Evolutionary conservation across 805 yeast genomes (phyloP), one percentile per base, ranked within the genome.

Genomic region (Pichia occidentalis): DNA sequence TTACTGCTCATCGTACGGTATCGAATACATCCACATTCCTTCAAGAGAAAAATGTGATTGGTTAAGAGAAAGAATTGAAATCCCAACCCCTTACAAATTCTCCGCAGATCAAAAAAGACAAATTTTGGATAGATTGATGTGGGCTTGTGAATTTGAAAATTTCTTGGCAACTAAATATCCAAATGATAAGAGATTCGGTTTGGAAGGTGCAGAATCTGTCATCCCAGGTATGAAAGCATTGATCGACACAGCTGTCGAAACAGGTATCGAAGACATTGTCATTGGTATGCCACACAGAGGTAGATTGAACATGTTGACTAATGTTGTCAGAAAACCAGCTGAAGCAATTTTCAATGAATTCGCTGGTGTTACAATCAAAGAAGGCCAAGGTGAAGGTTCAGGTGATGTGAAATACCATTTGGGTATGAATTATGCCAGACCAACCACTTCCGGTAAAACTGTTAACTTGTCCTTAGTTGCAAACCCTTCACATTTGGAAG

Each of bases 241-340:
- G 60, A 87, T 92, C 59, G 99, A 92, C 65, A 80, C 87, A 50
- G 75, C 95, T 31, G 97, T 88, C 35, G 94, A 84, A 50, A 67
- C 70, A 45, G 99, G 99, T 53, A 81, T 90, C 37, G 96, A 88
- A 66, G 97, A 90, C 61, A 80, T 92, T 45, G 94, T 90, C 55
- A 82, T 92, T 54, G 99, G 99, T 70, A 92, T 92, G 97, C 97
- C 99, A 37, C 99, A 92, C 68, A 85, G 99, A 75, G 99, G 99
- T 68, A 81, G 99, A 71, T 73, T 92, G 56, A 92, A 92, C 65
- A 88, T 92, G 81, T 76, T 92, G 65, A 86, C 97, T 44, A 92
- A 92, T 69, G 97, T 92, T 54, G 97, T 92, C 34, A 84, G 98
- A 70, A 92, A 92, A 65, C 97, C 98, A 55, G 88, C 92, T 62